Evolutionary conservation across 2,329 filamentous ascomycete species (phyloP), one percentile per base, ranked within the genome.

Genomic region (Colletotrichum sp.): DNA sequence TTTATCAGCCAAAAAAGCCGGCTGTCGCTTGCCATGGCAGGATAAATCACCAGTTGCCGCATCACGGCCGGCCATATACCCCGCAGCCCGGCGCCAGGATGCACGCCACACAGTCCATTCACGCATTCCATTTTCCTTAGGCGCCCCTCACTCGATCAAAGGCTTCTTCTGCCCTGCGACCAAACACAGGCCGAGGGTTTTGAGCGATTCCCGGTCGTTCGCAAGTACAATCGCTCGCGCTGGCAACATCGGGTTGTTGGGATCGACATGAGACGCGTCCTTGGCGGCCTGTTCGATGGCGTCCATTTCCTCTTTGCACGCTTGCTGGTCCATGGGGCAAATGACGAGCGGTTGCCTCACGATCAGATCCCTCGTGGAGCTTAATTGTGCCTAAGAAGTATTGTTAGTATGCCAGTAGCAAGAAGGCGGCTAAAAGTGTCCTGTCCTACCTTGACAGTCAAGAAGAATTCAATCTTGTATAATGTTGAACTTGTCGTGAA

Each of bases 231-330:
- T 97, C 9, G 90, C 92, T 75, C 93, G 92, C 2, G 96, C 93
- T 1, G 97, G 96, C n/a, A 98, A 85, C 93, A 97, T 96, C 0
- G 96, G 97, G 78, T 97, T 97, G 75, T 97, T 95, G 1, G 93
- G 93, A 78, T 96, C 95, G 74, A 98, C 93, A 75, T 94, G 92
- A 18, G 94, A 93, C 3, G 97, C 96, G 78, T 98, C 96, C 83
- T 96, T 96, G 57, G 97, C 97, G 1, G 97, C 94, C 84, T 98
- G 95, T 81, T 98, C 96, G 76, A 99, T 98, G 47, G 96, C 96
- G 79, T 98, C 96, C 95, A 99, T 98, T 85, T 98, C 97, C 81
- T 98, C 96, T 83, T 98, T 98, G 85, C 97, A 99, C 18, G 93
- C 94, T 77, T 97, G 95, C 80, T 98, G 95, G 80, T 99, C 97